Evolutionary conservation across 2,329 filamentous ascomycete genomes (phyloP).

Genomic region (Aspergillus awamori): DNA sequence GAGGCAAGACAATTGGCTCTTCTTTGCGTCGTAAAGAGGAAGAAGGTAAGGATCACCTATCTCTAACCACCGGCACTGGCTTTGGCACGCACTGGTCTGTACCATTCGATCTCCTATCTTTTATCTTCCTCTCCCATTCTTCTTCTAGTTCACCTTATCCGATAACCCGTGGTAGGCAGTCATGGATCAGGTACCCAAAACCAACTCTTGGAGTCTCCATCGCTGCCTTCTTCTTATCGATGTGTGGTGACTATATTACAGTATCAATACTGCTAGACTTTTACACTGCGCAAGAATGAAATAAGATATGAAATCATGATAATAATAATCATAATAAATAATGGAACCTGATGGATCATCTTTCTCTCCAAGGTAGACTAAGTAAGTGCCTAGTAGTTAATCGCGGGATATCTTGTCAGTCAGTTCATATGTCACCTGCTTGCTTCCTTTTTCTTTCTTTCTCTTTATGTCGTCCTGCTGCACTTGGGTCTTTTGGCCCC

Average conservation of each 20-base stretch:
- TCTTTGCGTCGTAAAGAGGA: not conserved
- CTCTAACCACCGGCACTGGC: not conserved
- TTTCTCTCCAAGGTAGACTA: not conserved
- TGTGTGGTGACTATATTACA: not conserved
- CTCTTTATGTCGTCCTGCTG: constrained; percentile 2
- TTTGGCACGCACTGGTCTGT: not conserved
- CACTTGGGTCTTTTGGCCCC: constrained; percentile 12
- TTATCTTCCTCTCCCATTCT: not conserved
- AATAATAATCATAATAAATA: too few relatives aligned
- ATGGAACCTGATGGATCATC: not conserved
- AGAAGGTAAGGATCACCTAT: not conserved
- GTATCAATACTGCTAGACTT: not conserved
- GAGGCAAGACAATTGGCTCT: not conserved
- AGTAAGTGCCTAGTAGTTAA: not conserved
- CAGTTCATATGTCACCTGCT: not conserved
- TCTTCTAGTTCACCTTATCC: not conserved
- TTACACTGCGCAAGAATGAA: too few relatives aligned
- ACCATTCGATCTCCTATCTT: not conserved
- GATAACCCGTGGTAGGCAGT: not conserved
- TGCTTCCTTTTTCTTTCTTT: not conserved
- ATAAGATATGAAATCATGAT: too few relatives aligned
- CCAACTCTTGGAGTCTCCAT: not conserved
- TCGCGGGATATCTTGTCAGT: not conserved
- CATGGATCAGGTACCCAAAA: not conserved
- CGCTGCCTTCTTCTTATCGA: not conserved